Percentiles rank a stretch among this genome's conserved stretches.
phyloP scores from a whole-genome alignment of 2,329 filamentous ascomycete species.

The Colletotrichum nymphaeae region DNA sequence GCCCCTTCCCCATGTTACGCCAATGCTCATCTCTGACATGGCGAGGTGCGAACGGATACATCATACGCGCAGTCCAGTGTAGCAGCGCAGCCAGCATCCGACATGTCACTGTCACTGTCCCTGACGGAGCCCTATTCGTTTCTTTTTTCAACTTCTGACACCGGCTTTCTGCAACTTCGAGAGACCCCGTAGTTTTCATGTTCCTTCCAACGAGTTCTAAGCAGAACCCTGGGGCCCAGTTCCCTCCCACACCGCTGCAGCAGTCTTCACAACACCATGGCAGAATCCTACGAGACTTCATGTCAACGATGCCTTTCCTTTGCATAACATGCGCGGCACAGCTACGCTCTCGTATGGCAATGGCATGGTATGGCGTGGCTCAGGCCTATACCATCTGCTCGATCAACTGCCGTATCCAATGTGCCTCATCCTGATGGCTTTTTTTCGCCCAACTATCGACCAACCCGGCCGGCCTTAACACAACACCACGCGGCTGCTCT shows the following conservation, averaged over 20 bases:
- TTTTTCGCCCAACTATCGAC: constrained; percentile 1
- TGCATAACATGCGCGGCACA: constrained; percentile 21
- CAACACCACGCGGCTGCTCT: constrained; percentile 30
- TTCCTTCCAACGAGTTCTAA: constrained; percentile 9
- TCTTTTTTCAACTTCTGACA: constrained; percentile 25
- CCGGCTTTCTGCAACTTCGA: constrained; percentile 22
- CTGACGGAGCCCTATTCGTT: constrained; percentile 9
- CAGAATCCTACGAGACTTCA: background rate
- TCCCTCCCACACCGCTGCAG: background rate
- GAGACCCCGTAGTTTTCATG: background rate
- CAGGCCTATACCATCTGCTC: constrained; percentile 2
- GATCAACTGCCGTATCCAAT: background rate
- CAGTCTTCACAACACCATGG: background rate
- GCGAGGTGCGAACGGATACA: constrained; percentile 1
- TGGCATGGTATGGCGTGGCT: constrained; percentile 19
- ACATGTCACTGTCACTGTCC: constrained; percentile 17
- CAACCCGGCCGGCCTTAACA: constrained; percentile 1
- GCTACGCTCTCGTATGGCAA: constrained; percentile 5
- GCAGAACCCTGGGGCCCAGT: background rate
- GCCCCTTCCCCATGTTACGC: constrained; percentile 6
- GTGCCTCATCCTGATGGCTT: constrained; percentile 5
- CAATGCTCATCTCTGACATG: background rate
- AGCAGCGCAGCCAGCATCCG: constrained; percentile 22
- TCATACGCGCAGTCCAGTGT: background rate
- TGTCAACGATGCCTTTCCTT: constrained; percentile 6